A percentile compares a stretch with the other conserved stretches of the same genome.
phyloP scores from a whole-genome alignment of 1,139 yeast genomes.

The Nakaseomyces delphensis region DNA sequence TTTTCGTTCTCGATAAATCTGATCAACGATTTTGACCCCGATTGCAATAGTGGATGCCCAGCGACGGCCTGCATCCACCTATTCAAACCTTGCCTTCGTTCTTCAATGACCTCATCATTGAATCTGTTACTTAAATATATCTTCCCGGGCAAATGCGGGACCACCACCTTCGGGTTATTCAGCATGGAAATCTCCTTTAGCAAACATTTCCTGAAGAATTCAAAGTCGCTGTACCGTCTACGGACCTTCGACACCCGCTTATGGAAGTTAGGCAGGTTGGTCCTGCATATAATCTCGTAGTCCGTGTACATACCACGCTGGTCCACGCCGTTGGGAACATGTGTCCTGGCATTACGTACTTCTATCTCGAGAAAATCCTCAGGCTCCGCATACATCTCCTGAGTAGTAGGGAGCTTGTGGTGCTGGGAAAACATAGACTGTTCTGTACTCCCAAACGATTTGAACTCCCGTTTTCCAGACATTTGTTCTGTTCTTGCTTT shows the following conservation, averaged over 20 bases:
- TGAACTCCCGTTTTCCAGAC: slow-evolving; percentile 17
- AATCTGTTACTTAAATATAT: slow-evolving; percentile 60
- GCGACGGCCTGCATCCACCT: slow-evolving; percentile 72
- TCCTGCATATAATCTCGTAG: slow-evolving; percentile 80
- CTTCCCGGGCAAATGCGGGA: slow-evolving; percentile 87
- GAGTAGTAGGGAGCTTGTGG: slow-evolving; percentile 56
- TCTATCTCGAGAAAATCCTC: slow-evolving; percentile 91
- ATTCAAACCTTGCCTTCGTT: slow-evolving; percentile 76
- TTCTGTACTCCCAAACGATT: slow-evolving; percentile 28
- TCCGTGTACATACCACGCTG: slow-evolving; percentile 70
- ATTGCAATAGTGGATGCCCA: slow-evolving; percentile 88
- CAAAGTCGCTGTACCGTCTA: slow-evolving; percentile 86
- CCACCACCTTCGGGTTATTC: slow-evolving; percentile 47
- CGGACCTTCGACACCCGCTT: slow-evolving; percentile 61
- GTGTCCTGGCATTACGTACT: slow-evolving; percentile 37
- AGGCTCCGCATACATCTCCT: slow-evolving; percentile 86
- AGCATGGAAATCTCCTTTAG: slow-evolving; percentile 42
- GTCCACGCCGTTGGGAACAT: slow-evolving; percentile 55
- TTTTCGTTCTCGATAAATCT: slow-evolving; percentile 80
- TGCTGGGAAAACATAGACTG: slow-evolving; percentile 18
- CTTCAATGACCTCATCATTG: slow-evolving; percentile 75
- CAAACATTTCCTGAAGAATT: slow-evolving; percentile 56
- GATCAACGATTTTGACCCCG: slow-evolving; percentile 74
- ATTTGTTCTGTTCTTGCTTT: background rate
- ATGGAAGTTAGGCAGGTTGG: slow-evolving; percentile 80